A percentile compares a stretch with the other conserved stretches of the same genome.
Conservation (phyloP, 2,329 filamentous ascomycete genomes). For the Fusarium irregulare region DNA sequence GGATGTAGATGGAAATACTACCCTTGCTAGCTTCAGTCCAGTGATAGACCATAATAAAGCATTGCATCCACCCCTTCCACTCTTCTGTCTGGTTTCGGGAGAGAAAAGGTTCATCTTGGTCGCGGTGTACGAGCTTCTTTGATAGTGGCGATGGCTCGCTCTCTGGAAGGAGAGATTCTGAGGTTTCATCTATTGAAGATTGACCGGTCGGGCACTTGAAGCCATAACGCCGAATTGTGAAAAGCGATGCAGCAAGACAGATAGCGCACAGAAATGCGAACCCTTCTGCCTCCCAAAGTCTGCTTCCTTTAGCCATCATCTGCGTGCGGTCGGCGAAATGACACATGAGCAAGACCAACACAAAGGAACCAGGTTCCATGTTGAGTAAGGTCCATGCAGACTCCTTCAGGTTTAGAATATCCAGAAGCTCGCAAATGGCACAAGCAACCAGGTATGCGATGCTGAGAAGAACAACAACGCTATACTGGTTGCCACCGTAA, state of each 20-base stretch:
- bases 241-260: not conserved
- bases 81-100: constrained; percentile 64
- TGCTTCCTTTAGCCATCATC: constrained; percentile 42
- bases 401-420: constrained; percentile 9
- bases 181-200: not conserved
- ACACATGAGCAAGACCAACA: constrained; percentile 39
- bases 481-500: constrained; percentile 50
- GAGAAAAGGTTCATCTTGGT: not conserved
- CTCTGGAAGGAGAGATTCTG: not conserved
- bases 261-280: constrained; percentile 16
- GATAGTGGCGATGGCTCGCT: too few species aligned
- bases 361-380: constrained; percentile 39
- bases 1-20: constrained; percentile 59
- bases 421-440: constrained; percentile 18
- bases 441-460: constrained; percentile 34
- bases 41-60: constrained; percentile 63
- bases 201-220: fast-evolving
- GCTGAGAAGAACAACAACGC: constrained; percentile 22
- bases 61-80: constrained; percentile 75
- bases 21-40: constrained; percentile 62
- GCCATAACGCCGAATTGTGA: constrained; percentile 23
- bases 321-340: constrained; percentile 45
- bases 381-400: constrained; percentile 27
- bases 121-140: not conserved
- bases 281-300: constrained; percentile 23